Evolutionary conservation across 768 basidiomycete species (phyloP), one percentile per base, ranked within the genome.

Genomic region (Lentinus brumalis): DNA sequence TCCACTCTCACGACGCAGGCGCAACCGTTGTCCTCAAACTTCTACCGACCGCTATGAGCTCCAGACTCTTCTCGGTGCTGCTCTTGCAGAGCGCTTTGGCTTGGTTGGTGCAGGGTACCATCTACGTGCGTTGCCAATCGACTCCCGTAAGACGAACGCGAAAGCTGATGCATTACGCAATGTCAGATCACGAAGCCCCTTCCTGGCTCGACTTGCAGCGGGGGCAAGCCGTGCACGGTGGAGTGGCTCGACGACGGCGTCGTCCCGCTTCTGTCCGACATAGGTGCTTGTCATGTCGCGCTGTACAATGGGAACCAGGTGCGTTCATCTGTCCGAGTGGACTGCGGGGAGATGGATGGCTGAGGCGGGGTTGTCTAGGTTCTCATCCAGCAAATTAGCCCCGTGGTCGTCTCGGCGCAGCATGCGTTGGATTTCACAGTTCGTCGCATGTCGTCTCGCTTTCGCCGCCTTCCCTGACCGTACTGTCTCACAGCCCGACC

Each of bases 211-310:
- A 74, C 73, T 26, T 89, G 86, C 69, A 74, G 74, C 41, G 89
- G 76, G 29, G 86, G 84, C 11, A 71, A 83, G 62, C 61, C 79
- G 6, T 88, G 86, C 72, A 71, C 69, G 0, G 78, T 91, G 7
- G 58, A 76, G 47, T 92, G 88, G 89, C 60, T 83, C 1, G 89
- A 92, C 56, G 77, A 92, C 62, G 89, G 89, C 16, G 41, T 61
- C 10, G 40, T 57, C 1, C 89, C 90, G 3, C 70, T 83, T 16
- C 63, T 83, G n/a, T 44, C 74, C 6, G 59, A 67, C 38, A 80
- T 91, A 50, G 87, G 88, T 4, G 69, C 81, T 0, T 79, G 82
- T 53, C 73, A 74, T 3, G 79, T 88, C 54, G 86, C 77, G 1
- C 72, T 92, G 35, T 91, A 82, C 63, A 79, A 78, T n/a, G 86